phyloP scores from a whole-genome alignment of 495 filamentous ascomycete genomes.

The Schizothecium vesticola region DNA sequence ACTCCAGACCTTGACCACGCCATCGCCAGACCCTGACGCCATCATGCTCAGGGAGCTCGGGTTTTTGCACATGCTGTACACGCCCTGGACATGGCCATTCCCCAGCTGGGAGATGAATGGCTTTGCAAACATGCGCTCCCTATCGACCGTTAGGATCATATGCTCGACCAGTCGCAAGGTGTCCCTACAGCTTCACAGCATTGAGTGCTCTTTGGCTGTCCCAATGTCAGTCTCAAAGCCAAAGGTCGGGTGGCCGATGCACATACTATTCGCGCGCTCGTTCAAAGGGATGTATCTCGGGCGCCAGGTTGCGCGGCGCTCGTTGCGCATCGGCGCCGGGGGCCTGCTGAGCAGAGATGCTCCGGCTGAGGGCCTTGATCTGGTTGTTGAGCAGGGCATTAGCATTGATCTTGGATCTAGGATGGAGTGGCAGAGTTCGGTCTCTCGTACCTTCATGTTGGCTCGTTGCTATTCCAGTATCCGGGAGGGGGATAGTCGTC shows the following conservation, averaged over 20 bases:
- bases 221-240: conserved; percentile 1
- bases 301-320: conserved; percentile 74
- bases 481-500: background rate
- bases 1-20: conserved; percentile 92
- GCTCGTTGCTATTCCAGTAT: background rate
- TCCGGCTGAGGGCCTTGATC: conserved; percentile 86
- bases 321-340: conserved; percentile 62
- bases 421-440: background rate
- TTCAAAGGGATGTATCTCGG: conserved; percentile 90
- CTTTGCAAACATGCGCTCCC: conserved; percentile 88
- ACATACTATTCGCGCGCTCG: conserved; percentile 76
- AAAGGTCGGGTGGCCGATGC: background rate
- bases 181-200: conserved; percentile 68
- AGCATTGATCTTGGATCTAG: background rate
- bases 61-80: conserved; percentile 69
- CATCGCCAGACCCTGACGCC: conserved; percentile 77
- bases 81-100: conserved; percentile 88
- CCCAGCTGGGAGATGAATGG: conserved; percentile 88
- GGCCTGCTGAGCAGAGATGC: conserved; percentile 68
- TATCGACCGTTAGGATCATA: conserved; percentile 6
- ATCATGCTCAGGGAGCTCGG: conserved; percentile 61
- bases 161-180: background rate
- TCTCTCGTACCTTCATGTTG: conserved; percentile 24
- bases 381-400: conserved; percentile 29
- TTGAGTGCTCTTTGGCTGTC: conserved; percentile 45